Evolutionary conservation across 176 grass and related monocot genomes (phyloP).

Genomic region (Oryza longistaminata): DNA sequence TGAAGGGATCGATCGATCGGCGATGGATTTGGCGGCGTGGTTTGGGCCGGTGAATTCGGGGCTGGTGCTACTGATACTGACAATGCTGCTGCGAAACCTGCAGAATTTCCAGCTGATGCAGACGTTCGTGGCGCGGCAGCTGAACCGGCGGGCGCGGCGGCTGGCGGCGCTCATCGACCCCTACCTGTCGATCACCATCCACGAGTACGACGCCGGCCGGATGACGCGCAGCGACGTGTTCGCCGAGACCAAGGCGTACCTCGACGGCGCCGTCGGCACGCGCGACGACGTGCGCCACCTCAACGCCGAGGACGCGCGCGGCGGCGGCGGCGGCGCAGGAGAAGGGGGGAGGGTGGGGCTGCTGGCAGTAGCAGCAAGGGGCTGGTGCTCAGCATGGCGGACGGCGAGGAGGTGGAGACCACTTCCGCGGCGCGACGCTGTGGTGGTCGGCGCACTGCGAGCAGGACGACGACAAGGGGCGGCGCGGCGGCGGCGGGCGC

Average conservation of each 20-base stretch:
- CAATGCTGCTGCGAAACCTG: constrained; percentile 19
- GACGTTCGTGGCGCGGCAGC: constrained; percentile 11
- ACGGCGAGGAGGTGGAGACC: constrained; percentile 33
- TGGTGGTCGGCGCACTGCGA: constrained; percentile 22
- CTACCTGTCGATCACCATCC: constrained; percentile 2
- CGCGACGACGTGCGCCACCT: constrained; percentile 2
- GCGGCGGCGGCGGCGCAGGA: no score
- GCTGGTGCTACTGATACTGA: background rate
- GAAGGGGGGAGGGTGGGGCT: no score
- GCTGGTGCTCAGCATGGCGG: constrained; percentile 32
- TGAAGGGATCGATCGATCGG: background rate
- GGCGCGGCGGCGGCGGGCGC: no score
- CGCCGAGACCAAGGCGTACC: constrained; percentile 37
- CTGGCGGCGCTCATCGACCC: constrained; percentile 24
- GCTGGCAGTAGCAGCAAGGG: background rate
- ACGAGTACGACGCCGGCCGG: constrained; percentile 35
- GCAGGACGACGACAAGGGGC: background rate
- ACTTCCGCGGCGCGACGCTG: background rate
- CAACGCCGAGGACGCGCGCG: constrained; percentile 8
- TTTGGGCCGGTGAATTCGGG: background rate
- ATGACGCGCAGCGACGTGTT: constrained; percentile 36
- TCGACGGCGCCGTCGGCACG: background rate
- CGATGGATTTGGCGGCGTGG: background rate
- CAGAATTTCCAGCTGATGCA: constrained; percentile 17
- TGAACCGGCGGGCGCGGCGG: constrained; percentile 7